phyloP scores from a whole-genome alignment of 2,329 filamentous ascomycete genomes.

The Diaporthe amygdali region DNA sequence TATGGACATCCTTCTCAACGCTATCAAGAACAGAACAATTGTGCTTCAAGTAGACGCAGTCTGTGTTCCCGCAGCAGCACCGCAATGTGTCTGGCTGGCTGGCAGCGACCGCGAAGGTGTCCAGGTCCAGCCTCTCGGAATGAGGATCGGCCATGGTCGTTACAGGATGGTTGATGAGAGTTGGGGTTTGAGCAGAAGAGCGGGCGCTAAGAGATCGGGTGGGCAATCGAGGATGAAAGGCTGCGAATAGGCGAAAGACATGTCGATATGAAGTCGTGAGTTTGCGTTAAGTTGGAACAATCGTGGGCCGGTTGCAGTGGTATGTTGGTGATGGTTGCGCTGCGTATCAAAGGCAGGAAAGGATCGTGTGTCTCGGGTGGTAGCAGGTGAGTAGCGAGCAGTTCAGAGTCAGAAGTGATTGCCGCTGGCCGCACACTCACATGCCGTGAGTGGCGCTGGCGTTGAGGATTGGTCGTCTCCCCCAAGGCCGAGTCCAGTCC shows the following conservation, averaged over 20 bases:
- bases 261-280: conserved; percentile 11
- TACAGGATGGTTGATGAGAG: background rate
- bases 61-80: conserved; percentile 86
- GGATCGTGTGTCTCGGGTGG: background rate
- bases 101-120: conserved; percentile 16
- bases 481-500: conserved; percentile 8
- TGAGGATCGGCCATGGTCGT: conserved; percentile 22
- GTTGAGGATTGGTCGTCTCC: background rate
- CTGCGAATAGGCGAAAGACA: conserved; percentile 22
- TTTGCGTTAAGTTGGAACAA: background rate
- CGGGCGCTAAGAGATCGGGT: background rate
- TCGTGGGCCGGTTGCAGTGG: background rate
- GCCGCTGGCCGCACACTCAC: conserved; percentile 13
- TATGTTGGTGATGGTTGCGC: background rate
- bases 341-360: background rate
- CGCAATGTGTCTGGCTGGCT: conserved; percentile 45
- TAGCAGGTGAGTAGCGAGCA: background rate
- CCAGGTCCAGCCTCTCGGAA: conserved; percentile 19
- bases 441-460: conserved; percentile 17
- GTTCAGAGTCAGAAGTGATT: background rate
- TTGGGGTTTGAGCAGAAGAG: background rate
- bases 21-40: conserved; percentile 79
- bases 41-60: conserved; percentile 82
- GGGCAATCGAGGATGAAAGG: conserved; percentile 5
- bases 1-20: conserved; percentile 86